Evolutionary conservation across 257 asterid species (phyloP), one percentile per base, ranked within the genome.

Genomic region (Ehretia macrophylla): DNA sequence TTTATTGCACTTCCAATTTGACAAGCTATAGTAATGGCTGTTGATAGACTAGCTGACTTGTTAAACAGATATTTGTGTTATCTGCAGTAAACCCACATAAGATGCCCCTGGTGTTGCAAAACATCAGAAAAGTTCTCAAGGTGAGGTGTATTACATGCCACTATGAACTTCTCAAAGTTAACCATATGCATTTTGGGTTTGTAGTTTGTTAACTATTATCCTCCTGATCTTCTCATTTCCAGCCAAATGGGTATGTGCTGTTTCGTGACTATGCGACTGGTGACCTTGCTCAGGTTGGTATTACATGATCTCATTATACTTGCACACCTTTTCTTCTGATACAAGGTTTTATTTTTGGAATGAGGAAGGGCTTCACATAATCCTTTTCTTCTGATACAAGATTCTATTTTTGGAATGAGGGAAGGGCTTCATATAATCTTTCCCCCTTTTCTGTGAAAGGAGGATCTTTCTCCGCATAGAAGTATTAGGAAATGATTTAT

Each of bases 251-350:
- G 17, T 78, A 70, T 69, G 74, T 93, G 59, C 50, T 89, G 54
- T 88, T 92, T 79, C 97, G 97, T 54, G 99, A 92, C 75, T 92
- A 92, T 84, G 99, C 99, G 59, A 83, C 77, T 55, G 97, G 99
- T 32, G 99, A 92, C 75, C 97, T 92, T 70, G 97, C 99, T 73
- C 96, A 92, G 99, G 99, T 92, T 60, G 53, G 39, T 46, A 27
- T 49, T 55, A 10, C 57, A 52, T 17, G 27, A 37, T 42, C 32
- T 50, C 18, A 9, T 21, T 42, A 6, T 18, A 13, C 22, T 67
- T 49, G 19, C 19, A 40, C 20, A n/a, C 4, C 35, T 27, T n/a
- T 27, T 27, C 35, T 27, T 27, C 35, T 27, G 35, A 27, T 27
- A 3, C 35, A 27, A 3, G 35, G 35, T 27, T 27, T 6, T 27